Evolutionary conservation across 139 green algal species (phyloP).

Genomic region (Pleodorina starrii): DNA sequence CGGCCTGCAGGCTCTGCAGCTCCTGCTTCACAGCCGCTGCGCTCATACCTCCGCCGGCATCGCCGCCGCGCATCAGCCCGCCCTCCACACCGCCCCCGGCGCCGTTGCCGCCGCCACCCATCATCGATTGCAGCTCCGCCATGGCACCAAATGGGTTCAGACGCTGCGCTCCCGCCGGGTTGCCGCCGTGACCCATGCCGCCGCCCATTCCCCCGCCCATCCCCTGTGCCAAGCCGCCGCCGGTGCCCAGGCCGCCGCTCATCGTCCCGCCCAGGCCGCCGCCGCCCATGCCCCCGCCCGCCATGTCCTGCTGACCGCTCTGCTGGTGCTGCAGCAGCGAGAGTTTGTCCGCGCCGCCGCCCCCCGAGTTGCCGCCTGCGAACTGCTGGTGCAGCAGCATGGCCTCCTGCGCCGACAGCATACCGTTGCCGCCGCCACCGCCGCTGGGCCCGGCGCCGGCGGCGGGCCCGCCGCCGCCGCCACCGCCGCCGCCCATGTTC

Average conservation of each 20-base stretch:
- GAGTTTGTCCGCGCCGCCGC: slow-evolving; percentile 10
- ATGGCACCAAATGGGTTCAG: slow-evolving; percentile 43
- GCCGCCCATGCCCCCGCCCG: not conserved
- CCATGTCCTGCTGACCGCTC: slow-evolving; percentile 26
- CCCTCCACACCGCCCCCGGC: not conserved
- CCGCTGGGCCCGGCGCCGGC: not conserved
- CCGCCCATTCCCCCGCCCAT: not conserved
- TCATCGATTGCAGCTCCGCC: slow-evolving; percentile 33
- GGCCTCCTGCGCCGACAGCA: slow-evolving; percentile 25
- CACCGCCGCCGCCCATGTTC: slow-evolving; percentile 7
- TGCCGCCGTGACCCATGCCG: slow-evolving; percentile 15
- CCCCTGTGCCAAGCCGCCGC: not conserved
- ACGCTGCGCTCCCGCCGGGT: slow-evolving; percentile 5
- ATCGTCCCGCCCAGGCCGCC: not conserved
- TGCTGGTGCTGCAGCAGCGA: slow-evolving; percentile 27
- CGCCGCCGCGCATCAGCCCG: not conserved
- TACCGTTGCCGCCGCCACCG: slow-evolving; percentile 22
- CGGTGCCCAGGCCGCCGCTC: not conserved
- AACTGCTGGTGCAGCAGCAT: slow-evolving; percentile 50
- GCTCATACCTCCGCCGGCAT: slow-evolving; percentile 19
- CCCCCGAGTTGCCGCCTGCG: not conserved
- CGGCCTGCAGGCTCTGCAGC: slow-evolving; percentile 28
- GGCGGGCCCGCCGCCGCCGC: not conserved
- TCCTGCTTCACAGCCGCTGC: slow-evolving; percentile 37
- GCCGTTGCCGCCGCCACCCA: not conserved